Base-by-base conservation (phyloP, 1,284 basidiomycete genomes). In the Crepidotus sp. region DNA sequence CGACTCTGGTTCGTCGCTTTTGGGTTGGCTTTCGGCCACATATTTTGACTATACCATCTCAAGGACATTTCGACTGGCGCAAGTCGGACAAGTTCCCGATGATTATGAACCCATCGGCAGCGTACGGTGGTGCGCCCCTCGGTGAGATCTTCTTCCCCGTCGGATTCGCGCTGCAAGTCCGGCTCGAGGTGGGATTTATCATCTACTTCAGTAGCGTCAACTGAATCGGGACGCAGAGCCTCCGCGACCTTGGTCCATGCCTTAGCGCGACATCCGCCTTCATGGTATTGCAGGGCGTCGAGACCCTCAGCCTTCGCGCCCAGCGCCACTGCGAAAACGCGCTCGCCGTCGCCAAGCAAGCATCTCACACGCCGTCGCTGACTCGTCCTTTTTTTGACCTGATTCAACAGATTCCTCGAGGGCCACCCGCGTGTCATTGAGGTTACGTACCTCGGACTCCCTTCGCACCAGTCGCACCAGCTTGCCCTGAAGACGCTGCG, bases 361-460 rank as follows among this genome's bases (percentile, higher is more conserved):
- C 14, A n/a, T 26, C 0, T 6, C 14, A 10, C 3, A 2, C 21
- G 7, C n/a, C n/a, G n/a, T n/a, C 25, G 14, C 9, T 6, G 1
- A 15, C 1, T 18, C 5, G 14, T 25, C 13, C 11, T 10, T 4
- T 33, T 25, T 22, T 40, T 13, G 6, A 33, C 10, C 22, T 32
- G 22, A 1, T 6, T 13, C 9, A n/a, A 21, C 22, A 66, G 65
- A 40, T 87, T 73, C 70, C 75, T 94, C 34, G 73, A 85, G 59
- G 61, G 73, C 46, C 82, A 92, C 59, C 73, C 77, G 9, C 72
- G 75, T 36, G 77, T 93, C 25, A 61, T 76, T 0, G 91, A 86
- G 85, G 86, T 93, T 6, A 83, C 80, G 0, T 93, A 92, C 59
- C 74, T 83, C 31, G 88, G 89, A 15, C 73, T 91, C 3, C 58